phyloP scores from a whole-genome alignment of 495 filamentous ascomycete genomes.

The Aspergillus saccharolyticus region DNA sequence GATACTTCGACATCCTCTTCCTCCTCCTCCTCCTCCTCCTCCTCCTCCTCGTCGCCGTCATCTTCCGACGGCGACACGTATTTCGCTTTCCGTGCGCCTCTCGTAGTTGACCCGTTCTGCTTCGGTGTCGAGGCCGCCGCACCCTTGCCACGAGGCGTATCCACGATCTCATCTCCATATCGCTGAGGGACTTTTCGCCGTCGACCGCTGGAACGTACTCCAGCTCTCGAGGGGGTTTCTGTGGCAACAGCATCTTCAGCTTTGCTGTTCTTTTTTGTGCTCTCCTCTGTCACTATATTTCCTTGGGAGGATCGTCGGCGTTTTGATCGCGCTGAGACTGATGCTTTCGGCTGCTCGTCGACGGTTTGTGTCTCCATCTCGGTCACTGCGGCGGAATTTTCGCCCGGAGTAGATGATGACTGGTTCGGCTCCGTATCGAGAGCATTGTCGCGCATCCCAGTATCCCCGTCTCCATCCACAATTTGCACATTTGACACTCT shows the following conservation, averaged over 20 bases:
- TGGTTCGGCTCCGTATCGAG: conserved; percentile 16
- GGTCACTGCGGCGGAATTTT: conserved; percentile 10
- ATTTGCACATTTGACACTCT: conserved; percentile 28
- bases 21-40: conserved; percentile 11
- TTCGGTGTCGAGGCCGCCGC: conserved; percentile 21
- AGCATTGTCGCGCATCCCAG: conserved; percentile 25
- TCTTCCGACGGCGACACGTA: conserved; percentile 14
- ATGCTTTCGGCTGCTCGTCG: neutral
- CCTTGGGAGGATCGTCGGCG: conserved; percentile 27
- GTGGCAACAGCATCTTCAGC: conserved; percentile 6
- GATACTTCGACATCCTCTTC: conserved; percentile 15
- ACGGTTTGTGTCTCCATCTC: neutral
- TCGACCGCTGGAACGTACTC: conserved; percentile 35
- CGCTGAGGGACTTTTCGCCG: conserved; percentile 38
- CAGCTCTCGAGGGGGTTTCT: conserved; percentile 25
- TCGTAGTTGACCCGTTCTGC: conserved; percentile 19
- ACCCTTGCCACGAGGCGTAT: conserved; percentile 23
- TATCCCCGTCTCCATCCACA: conserved; percentile 35
- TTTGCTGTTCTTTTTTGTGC: conserved; percentile 12
- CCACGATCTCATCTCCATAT: conserved; percentile 27
- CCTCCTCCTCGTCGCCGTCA: conserved; percentile 7
- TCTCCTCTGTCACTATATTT: neutral
- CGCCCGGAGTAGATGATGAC: conserved; percentile 4
- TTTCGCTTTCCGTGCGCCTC: conserved; percentile 21
- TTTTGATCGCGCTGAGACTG: conserved; percentile 9